These are phyloP conservation scores for Komagataella pseudopastoris DNA, from an alignment of 805 yeast genomes.

Conservation along the genomic window DNA sequence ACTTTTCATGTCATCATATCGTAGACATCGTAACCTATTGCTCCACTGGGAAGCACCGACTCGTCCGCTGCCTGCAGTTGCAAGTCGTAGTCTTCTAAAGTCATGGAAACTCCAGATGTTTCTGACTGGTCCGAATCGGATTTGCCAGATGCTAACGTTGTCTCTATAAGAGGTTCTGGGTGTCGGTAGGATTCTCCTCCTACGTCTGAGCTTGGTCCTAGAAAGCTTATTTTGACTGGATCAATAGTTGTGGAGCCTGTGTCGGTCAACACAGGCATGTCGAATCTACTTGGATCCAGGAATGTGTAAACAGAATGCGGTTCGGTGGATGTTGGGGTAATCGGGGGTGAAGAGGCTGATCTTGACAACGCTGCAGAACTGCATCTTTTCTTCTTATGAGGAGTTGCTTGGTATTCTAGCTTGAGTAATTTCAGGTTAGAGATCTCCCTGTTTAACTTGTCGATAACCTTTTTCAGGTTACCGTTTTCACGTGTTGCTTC, in stretches of 20 bases:
- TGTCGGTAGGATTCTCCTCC: neutral
- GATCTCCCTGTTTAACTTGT: conserved; percentile 25
- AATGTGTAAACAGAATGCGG: neutral
- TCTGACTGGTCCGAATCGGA: neutral
- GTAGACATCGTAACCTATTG: neutral
- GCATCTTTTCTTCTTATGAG: neutral
- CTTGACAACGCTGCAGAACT: conserved; percentile 1
- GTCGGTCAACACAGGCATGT: neutral
- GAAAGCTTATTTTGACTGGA: conserved; percentile 17
- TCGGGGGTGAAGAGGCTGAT: conserved; percentile 11
- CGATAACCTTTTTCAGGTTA: conserved; percentile 25
- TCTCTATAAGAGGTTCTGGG: neutral
- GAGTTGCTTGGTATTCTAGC: conserved; percentile 5
- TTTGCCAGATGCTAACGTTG: neutral
- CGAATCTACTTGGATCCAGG: neutral
- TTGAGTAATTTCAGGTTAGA: conserved; percentile 14
- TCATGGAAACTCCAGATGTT: neutral
- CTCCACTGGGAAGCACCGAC: neutral
- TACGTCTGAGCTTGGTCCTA: neutral
- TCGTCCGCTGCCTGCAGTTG: neutral
- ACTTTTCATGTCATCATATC: neutral
- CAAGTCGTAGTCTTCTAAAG: neutral
- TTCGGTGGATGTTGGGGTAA: neutral
- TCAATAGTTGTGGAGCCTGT: conserved; percentile 8
- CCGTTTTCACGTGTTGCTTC: conserved; percentile 28